phyloP scores from a whole-genome alignment of 164 flowering plant genomes.

The Pachysandra terminalis region DNA sequence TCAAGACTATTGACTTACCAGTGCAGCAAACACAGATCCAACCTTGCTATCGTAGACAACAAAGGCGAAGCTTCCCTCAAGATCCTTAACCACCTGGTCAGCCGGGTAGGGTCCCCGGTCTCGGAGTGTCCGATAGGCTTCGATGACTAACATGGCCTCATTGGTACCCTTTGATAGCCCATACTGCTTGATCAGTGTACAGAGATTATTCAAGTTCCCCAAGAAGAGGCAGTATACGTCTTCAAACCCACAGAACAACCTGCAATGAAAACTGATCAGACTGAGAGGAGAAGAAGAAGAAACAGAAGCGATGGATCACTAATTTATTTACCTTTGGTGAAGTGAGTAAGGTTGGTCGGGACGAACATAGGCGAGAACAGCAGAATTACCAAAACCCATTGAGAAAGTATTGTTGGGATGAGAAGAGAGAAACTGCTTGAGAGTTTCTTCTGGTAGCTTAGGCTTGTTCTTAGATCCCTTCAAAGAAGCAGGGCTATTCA shows the following conservation, averaged over 20 bases:
- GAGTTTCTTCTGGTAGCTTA: conserved; percentile 66
- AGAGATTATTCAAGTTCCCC: conserved; percentile 75
- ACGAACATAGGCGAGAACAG: conserved; percentile 58
- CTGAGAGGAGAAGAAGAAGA: too few species aligned
- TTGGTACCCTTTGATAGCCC: conserved; percentile 62
- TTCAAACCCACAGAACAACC: conserved; percentile 77
- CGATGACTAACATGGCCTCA: conserved; percentile 80
- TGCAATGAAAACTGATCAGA: conserved; percentile 17
- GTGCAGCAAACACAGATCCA: conserved; percentile 68
- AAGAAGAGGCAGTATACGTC: conserved; percentile 78
- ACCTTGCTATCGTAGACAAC: conserved; percentile 69
- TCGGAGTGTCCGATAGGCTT: conserved; percentile 79
- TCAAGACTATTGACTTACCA: conserved; percentile 33
- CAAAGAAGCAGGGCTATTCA: conserved; percentile 62
- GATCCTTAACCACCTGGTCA: conserved; percentile 87
- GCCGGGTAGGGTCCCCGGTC: conserved; percentile 94
- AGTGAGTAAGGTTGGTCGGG: conserved; percentile 24
- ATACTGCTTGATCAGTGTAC: conserved; percentile 60
- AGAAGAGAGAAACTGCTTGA: conserved; percentile 46
- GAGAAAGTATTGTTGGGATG: conserved; percentile 55
- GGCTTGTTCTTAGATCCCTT: conserved; percentile 29
- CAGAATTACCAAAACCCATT: conserved; percentile 51
- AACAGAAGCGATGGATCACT: too few species aligned
- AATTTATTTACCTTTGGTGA: conserved; percentile 34
- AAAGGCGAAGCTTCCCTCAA: conserved; percentile 85